Evolutionary conservation across 1,284 basidiomycete species (phyloP).

Genomic region (Rugosomyces carneus): DNA sequence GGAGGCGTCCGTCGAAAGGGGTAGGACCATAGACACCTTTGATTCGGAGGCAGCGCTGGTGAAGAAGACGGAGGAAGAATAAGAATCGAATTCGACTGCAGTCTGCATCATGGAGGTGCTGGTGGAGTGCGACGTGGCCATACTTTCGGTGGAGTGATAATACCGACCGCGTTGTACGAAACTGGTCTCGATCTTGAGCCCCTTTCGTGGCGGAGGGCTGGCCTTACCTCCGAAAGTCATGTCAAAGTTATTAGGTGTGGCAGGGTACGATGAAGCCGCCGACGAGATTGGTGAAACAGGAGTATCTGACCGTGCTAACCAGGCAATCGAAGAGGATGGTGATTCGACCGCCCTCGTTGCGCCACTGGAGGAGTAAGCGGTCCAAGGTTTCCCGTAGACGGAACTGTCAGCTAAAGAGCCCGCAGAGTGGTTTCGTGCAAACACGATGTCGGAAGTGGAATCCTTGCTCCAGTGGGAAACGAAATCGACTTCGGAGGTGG

Average conservation of each 20-base stretch:
- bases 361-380: conserved; percentile 18
- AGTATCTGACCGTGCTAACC: conserved; percentile 19
- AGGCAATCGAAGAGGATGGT: conserved; percentile 18
- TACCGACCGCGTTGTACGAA: conserved; percentile 41
- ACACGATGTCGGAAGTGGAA: conserved; percentile 58
- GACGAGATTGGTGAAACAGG: conserved; percentile 33
- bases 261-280: conserved; percentile 36
- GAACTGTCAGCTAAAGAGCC: conserved; percentile 28
- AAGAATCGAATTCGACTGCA: conserved; percentile 56
- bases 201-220: conserved; percentile 30
- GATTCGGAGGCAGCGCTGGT: conserved; percentile 37
- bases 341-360: conserved; percentile 23
- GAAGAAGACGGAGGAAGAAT: conserved; percentile 49
- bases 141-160: conserved; percentile 43
- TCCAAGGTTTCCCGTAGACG: conserved; percentile 30
- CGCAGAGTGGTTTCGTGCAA: conserved; percentile 35
- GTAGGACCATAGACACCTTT: conserved; percentile 34
- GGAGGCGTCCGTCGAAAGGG: conserved; percentile 29
- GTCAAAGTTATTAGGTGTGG: conserved; percentile 47
- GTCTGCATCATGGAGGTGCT: conserved; percentile 65
- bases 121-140: conserved; percentile 44
- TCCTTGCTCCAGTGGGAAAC: conserved; percentile 61
- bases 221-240: conserved; percentile 33
- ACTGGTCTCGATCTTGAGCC: conserved; percentile 56
- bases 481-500: conserved; percentile 28